Evolutionary conservation across 1,139 yeast genomes (phyloP).

Genomic region (Nakaseomyces sp.): DNA sequence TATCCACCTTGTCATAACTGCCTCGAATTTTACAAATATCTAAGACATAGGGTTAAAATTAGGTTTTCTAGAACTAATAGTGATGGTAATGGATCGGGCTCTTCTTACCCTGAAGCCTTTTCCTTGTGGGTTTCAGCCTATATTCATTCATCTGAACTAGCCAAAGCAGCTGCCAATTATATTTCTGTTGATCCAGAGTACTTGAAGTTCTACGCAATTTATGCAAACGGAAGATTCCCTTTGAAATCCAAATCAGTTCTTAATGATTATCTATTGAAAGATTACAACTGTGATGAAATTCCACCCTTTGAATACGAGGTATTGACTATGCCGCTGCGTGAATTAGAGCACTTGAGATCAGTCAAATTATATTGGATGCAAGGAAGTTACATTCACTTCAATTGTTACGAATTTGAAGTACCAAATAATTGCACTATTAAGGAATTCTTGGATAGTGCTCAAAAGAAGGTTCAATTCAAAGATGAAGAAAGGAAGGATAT

Average conservation of each 20-base stretch:
- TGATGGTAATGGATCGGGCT: constrained; percentile 38
- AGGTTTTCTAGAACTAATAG: constrained; percentile 35
- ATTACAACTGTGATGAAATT: constrained; percentile 40
- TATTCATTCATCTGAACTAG: constrained; percentile 51
- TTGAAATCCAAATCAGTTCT: constrained; percentile 32
- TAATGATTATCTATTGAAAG: constrained; percentile 39
- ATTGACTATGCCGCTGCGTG: constrained; percentile 62
- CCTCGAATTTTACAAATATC: constrained; percentile 50
- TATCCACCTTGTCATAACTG: constrained; percentile 33
- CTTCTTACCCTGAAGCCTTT: constrained; percentile 30
- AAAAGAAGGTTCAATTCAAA: constrained; percentile 46
- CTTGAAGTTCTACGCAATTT: constrained; percentile 56
- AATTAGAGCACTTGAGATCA: constrained; percentile 66
- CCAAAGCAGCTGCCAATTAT: constrained; percentile 47
- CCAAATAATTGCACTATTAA: constrained; percentile 51
- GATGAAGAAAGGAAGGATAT: constrained; percentile 43
- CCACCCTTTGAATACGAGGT: constrained; percentile 62
- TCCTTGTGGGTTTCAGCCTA: constrained; percentile 65
- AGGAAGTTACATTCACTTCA: constrained; percentile 54
- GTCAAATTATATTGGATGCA: constrained; percentile 58
- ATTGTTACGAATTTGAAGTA: constrained; percentile 59
- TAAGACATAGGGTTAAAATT: constrained; percentile 60
- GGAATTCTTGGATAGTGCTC: constrained; percentile 50
- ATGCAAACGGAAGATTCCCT: constrained; percentile 44
- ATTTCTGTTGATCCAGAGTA: constrained; percentile 52